phyloP scores from a whole-genome alignment of 1,284 basidiomycete species.

The Pisolithus thermaeus region DNA sequence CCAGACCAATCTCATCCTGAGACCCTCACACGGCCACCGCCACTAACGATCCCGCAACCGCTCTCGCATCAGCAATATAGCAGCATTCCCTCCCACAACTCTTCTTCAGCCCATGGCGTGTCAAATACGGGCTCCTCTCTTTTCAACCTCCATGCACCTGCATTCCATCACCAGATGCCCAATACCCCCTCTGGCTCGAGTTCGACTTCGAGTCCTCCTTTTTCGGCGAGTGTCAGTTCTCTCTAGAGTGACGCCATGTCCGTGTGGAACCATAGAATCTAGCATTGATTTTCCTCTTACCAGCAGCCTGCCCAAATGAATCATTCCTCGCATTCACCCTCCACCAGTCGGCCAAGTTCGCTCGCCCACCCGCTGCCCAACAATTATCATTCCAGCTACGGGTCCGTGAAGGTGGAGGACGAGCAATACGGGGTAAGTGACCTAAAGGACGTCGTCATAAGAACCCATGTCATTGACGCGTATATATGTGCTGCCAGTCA shows the following conservation, averaged over 20 bases:
- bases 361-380: constrained; percentile 29
- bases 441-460: constrained; percentile 6
- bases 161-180: constrained; percentile 50
- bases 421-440: constrained; percentile 51
- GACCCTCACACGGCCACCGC: constrained; percentile 47
- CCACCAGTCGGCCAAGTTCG: constrained; percentile 37
- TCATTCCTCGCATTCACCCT: constrained; percentile 40
- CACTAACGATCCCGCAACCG: constrained; percentile 55
- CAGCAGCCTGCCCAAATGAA: constrained; percentile 61
- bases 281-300: constrained; percentile 40
- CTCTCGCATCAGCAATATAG: constrained; percentile 30
- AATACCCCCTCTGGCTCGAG: constrained; percentile 69
- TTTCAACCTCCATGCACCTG: constrained; percentile 46
- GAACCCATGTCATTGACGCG: neutral
- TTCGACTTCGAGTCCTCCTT: constrained; percentile 66
- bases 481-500: constrained; percentile 12
- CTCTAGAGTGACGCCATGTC: constrained; percentile 16
- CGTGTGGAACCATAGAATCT: constrained; percentile 34
- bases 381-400: constrained; percentile 33
- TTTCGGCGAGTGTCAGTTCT: constrained; percentile 71
- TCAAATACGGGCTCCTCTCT: constrained; percentile 32
- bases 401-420: constrained; percentile 59
- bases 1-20: constrained; percentile 31
- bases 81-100: constrained; percentile 24
- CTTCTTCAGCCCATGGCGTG: constrained; percentile 31